Conservation (phyloP, 331 rosid species). For the Pyrus hybrid region DNA sequence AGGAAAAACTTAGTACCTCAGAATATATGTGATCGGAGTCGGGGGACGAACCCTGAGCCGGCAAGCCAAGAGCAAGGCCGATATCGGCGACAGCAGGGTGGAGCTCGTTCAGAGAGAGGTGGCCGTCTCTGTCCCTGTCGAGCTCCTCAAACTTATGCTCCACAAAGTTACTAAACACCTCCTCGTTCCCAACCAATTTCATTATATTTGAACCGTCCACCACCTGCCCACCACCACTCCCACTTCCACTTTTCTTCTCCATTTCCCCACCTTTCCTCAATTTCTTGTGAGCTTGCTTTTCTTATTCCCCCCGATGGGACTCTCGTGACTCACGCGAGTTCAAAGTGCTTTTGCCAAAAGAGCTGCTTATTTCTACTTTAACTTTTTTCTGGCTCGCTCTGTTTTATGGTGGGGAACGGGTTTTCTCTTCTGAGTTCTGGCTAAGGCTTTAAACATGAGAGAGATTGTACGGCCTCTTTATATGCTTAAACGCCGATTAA, state of each 20-base stretch:
- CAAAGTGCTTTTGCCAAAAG: not conserved
- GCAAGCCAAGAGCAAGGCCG: constrained; percentile 91
- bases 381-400: not conserved
- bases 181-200: constrained; percentile 86
- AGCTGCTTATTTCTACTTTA: not conserved
- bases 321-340: constrained; percentile 10
- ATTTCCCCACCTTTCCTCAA: constrained; percentile 9
- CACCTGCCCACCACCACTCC: constrained; percentile 48
- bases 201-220: constrained; percentile 92
- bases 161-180: constrained; percentile 62
- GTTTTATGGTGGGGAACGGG: not conserved
- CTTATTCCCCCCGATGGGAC: not conserved
- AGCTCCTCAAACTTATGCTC: constrained; percentile 83
- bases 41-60: constrained; percentile 67
- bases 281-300: constrained; percentile 30
- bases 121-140: constrained; percentile 76
- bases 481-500: too few species aligned
- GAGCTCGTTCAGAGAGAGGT: constrained; percentile 77
- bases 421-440: not conserved
- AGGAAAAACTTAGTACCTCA: constrained; percentile 32
- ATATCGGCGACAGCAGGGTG: constrained; percentile 96
- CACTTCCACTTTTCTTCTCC: constrained; percentile 38
- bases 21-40: constrained; percentile 79
- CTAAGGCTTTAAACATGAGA: not conserved
- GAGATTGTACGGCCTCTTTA: not conserved